Evolutionary conservation across 495 filamentous ascomycete genomes (phyloP).

Genomic region (Neurospora sp.): DNA sequence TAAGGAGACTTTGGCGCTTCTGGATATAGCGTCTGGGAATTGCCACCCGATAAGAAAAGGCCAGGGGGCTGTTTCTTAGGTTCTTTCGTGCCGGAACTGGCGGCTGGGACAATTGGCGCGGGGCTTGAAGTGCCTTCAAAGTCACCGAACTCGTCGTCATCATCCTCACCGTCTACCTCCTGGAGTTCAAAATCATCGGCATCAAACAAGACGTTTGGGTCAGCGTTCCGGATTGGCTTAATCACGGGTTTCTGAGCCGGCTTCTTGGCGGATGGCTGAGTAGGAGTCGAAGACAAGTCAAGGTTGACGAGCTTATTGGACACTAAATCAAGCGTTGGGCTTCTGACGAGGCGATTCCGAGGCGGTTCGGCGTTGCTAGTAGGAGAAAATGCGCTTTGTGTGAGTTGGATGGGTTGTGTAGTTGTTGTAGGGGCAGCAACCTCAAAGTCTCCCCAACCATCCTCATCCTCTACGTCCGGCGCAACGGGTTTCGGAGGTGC

Average conservation of each 20-base stretch:
- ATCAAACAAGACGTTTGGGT: conserved; percentile 40
- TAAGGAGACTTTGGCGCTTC: conserved; percentile 40
- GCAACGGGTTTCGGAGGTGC: neutral
- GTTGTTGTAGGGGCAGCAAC: conserved; percentile 26
- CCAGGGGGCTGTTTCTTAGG: conserved; percentile 22
- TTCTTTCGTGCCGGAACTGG: conserved; percentile 4
- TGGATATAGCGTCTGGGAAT: conserved; percentile 18
- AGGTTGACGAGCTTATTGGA: conserved; percentile 34
- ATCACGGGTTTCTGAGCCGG: conserved; percentile 9
- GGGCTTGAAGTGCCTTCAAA: conserved; percentile 26
- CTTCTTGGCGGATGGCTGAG: conserved; percentile 10
- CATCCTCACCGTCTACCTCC: conserved; percentile 13
- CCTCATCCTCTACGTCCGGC: conserved; percentile 41
- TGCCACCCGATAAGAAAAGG: conserved; percentile 16
- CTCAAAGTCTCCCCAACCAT: conserved; percentile 73
- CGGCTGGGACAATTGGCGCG: neutral
- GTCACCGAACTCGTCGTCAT: conserved; percentile 42
- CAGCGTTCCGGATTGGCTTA: conserved; percentile 12
- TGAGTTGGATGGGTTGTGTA: neutral
- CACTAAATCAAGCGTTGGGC: conserved; percentile 35
- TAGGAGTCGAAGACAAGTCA: conserved; percentile 4
- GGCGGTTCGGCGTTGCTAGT: conserved; percentile 4
- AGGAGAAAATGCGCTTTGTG: conserved; percentile 1
- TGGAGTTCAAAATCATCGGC: conserved; percentile 37
- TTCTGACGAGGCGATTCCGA: conserved; percentile 25